Evolutionary conservation across 2,329 filamentous ascomycete genomes (phyloP).

Genomic region (Sarocladium strictum): DNA sequence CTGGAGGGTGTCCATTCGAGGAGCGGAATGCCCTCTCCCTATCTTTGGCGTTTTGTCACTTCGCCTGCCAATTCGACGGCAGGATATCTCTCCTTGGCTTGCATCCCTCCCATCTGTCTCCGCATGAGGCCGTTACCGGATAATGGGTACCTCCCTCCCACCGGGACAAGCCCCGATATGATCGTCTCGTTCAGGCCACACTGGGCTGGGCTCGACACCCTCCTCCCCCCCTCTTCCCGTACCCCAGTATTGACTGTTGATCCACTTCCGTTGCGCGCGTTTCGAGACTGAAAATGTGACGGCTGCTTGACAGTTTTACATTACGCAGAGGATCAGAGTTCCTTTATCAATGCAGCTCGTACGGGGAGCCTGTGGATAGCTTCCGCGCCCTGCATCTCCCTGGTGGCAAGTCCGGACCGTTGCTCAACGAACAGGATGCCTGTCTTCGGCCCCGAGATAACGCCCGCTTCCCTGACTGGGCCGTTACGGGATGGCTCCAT

Average conservation of each 20-base stretch:
- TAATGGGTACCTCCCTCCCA: neutral
- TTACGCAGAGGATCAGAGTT: conserved; percentile 2
- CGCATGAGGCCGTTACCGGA: neutral
- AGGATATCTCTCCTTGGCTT: neutral
- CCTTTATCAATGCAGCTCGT: conserved; percentile 1
- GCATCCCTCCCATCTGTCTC: neutral
- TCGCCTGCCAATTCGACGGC: neutral
- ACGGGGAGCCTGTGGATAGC: neutral
- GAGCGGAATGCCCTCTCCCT: neutral
- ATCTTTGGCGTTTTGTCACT: neutral
- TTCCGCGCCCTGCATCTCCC: conserved; percentile 4
- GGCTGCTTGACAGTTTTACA: neutral
- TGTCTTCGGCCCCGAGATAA: conserved; percentile 7
- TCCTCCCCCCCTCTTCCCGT: neutral
- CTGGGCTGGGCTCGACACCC: neutral
- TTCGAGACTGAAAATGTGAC: neutral
- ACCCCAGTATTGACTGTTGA: neutral
- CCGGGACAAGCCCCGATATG: neutral
- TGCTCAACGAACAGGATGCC: neutral
- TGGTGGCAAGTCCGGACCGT: neutral
- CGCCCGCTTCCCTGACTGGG: conserved; percentile 4
- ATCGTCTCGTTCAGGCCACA: neutral
- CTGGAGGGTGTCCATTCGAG: neutral
- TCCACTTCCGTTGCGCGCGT: neutral
- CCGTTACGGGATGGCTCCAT: neutral